Base-by-base conservation (phyloP, 768 basidiomycete genomes). In the Lyophyllum atratum region DNA sequence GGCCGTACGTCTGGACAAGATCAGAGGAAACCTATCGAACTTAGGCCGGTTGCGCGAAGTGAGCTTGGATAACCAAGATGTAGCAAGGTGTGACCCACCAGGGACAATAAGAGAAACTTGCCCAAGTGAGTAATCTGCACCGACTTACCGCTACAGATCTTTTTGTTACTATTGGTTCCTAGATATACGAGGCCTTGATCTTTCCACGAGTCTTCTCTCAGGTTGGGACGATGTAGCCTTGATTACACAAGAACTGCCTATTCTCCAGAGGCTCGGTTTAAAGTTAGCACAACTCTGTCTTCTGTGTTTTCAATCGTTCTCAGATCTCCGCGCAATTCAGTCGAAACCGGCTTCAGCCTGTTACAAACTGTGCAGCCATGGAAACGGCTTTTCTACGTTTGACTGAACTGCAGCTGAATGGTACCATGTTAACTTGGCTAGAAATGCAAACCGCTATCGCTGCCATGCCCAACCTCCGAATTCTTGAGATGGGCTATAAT, bases 151-250 rank as follows among this genome's bases (percentile, higher is more conserved):
- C n/a, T 19, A 4, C 5, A 40, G 39, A 28, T 39, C n/a, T 25
- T 47, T 52, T 59, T 19, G 40, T 46, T 46, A 60, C 47, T 50
- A 25, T 53, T 48, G 48, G 48, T 56, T 52, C 60, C 31, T 59
- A 95, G 93, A 83, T 65, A 78, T 95, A 43, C 83, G 82, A n/a
- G 86, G 85, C 9, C 76, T 98, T 34, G 90, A 97, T 74, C 75
- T 98, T 34, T 93, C 94, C 15, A 75, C 77, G 43, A 95, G 80
- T 70, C 79, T 97, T 17, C 63, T 97, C 29, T 69, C 85, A 4
- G 77, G 70, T 55, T 97, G 95, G 95, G 76, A 85, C 28, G 71
- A 76, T 3, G 75, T 96, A 17, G 84, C 86, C 10, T 65, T 69
- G 22, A 92, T 98, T 57, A 71, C 81, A 11, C 64, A 65, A 11